phyloP scores from a whole-genome alignment of 148 eudicot species.

The Cornus suecica region DNA sequence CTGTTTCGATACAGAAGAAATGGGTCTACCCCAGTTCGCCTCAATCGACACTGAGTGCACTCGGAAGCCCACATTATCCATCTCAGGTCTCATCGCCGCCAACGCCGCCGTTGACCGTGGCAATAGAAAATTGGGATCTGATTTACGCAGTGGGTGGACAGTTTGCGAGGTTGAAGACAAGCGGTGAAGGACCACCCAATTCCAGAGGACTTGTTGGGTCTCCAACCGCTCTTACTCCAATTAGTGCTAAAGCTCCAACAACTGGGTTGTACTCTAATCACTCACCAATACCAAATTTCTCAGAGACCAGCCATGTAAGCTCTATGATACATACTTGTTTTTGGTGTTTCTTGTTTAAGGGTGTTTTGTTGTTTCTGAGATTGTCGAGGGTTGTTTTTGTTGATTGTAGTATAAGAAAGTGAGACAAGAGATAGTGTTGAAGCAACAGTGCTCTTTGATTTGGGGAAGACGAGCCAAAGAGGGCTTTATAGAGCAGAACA shows the following conservation, averaged over 20 bases:
- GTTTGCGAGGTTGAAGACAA: constrained; percentile 48
- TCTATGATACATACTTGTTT: too few species aligned
- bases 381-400: neutral
- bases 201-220: constrained; percentile 9
- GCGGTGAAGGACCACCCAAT: constrained; percentile 27
- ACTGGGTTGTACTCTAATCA: constrained; percentile 6
- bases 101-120: constrained; percentile 17
- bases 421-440: constrained; percentile 11
- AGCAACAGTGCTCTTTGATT: constrained; percentile 20
- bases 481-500: constrained; percentile 15
- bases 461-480: constrained; percentile 26
- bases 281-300: constrained; percentile 7
- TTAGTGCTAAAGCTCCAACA: constrained; percentile 5
- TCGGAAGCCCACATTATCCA: constrained; percentile 43
- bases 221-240: constrained; percentile 7
- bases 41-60: constrained; percentile 52
- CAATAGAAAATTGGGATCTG: constrained; percentile 46
- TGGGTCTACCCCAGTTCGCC: constrained; percentile 51
- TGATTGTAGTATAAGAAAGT: constrained; percentile 22
- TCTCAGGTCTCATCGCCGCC: constrained; percentile 45
- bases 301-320: constrained; percentile 19
- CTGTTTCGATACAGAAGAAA: constrained; percentile 23
- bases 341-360: too few species aligned
- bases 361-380: too few species aligned
- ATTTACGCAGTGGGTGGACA: constrained; percentile 49